Percentiles rank a stretch among this genome's conserved stretches.
These are phyloP conservation scores for Oidiodendron maius DNA, from an alignment of 495 filamentous ascomycete genomes.

Conservation along the genomic window DNA sequence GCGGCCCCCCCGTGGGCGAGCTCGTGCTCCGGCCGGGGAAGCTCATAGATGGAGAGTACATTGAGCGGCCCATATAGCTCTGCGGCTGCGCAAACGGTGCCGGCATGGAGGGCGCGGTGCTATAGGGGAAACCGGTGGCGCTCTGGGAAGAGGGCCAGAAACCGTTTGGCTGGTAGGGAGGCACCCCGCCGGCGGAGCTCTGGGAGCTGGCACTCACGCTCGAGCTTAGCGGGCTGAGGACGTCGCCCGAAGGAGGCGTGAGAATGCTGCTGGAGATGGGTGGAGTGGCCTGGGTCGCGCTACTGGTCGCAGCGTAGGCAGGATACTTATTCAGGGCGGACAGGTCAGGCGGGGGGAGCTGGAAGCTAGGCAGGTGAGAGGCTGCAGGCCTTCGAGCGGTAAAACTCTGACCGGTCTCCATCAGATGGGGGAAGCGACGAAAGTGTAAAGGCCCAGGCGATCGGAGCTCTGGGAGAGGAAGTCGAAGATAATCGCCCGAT, in stretches of 20 bases:
- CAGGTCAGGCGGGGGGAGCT: slow-evolving; percentile 45
- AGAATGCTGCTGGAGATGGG: slow-evolving; percentile 54
- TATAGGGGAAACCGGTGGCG: slow-evolving; percentile 40
- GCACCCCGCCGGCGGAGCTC: slow-evolving; percentile 39
- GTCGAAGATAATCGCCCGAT: no score
- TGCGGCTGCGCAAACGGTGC: slow-evolving; percentile 49
- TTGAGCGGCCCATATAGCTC: slow-evolving; percentile 32
- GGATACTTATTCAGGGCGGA: slow-evolving; percentile 34
- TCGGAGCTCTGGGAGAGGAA: slow-evolving; percentile 14
- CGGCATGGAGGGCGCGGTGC: slow-evolving; percentile 36
- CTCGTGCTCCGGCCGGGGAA: slow-evolving; percentile 24
- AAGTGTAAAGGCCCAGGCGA: no score
- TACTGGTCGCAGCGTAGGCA: slow-evolving; percentile 38
- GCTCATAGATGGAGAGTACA: slow-evolving; percentile 23
- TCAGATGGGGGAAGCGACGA: no score
- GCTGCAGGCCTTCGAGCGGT: slow-evolving; percentile 55
- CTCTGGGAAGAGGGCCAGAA: slow-evolving; percentile 49
- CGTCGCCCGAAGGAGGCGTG: slow-evolving; percentile 57
- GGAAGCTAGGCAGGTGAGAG: slow-evolving; percentile 55
- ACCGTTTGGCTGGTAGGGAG: slow-evolving; percentile 40
- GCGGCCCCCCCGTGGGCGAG: slow-evolving; percentile 42
- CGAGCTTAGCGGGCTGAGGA: slow-evolving; percentile 53
- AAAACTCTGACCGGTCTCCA: slow-evolving; percentile 40
- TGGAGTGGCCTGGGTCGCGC: slow-evolving; percentile 21
- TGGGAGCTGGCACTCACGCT: slow-evolving; percentile 47